These are phyloP conservation scores for Isoetes taiwanensis DNA, from an alignment of 75 land plant species.

Conservation along the genomic window DNA sequence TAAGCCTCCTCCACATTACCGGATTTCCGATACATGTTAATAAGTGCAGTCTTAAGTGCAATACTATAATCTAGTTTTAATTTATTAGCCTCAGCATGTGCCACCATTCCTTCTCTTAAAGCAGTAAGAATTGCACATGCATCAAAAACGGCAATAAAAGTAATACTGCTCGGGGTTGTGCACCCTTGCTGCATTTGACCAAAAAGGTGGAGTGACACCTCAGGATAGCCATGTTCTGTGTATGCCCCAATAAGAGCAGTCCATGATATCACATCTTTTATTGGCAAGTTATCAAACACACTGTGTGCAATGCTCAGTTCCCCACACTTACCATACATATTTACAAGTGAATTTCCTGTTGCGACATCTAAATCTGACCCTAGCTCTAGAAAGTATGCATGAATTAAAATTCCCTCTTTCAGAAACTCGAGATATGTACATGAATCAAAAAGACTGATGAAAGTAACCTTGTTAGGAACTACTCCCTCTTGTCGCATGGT, in stretches of 20 bases:
- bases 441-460: not conserved
- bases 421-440: not conserved
- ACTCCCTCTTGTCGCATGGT: not conserved
- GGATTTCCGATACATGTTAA: conserved; percentile 5
- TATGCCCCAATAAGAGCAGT: conserved; percentile 34
- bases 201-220: conserved; percentile 20
- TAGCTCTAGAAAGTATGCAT: not conserved
- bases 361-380: conserved; percentile 7
- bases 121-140: conserved; percentile 18
- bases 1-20: not conserved
- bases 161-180: conserved; percentile 15
- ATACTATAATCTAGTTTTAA: not conserved
- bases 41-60: not conserved
- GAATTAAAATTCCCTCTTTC: not conserved
- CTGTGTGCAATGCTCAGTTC: not conserved
- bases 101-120: not conserved
- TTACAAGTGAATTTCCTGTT: conserved; percentile 10
- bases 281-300: not conserved
- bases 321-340: not conserved
- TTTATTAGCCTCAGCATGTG: not conserved
- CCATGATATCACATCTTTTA: conserved; percentile 23
- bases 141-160: conserved; percentile 24
- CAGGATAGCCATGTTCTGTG: conserved; percentile 4
- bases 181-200: conserved; percentile 15
- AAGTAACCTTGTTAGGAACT: not conserved